These are phyloP conservation scores for Erysimum cheiri DNA, from an alignment of 441 rosid genomes.

Conservation along the genomic window DNA sequence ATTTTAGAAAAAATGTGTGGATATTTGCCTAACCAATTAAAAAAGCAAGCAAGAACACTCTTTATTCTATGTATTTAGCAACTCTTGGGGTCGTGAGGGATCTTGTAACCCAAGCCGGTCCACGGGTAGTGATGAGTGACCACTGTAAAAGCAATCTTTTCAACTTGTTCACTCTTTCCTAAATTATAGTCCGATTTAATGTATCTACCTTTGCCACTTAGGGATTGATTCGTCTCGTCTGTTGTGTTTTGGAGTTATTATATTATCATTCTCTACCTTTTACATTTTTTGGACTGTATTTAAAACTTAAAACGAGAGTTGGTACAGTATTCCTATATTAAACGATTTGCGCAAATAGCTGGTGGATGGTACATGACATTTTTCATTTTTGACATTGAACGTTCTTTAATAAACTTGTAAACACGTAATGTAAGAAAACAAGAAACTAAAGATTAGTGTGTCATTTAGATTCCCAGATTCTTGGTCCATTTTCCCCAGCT, in stretches of 20 bases:
- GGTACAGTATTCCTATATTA: neutral
- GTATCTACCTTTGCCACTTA: conserved; percentile 18
- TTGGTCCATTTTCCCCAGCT: neutral
- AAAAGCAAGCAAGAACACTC: neutral
- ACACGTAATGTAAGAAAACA: neutral
- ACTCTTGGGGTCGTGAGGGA: conserved; percentile 11
- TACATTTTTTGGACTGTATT: neutral
- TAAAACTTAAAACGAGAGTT: neutral
- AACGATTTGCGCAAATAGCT: conserved; percentile 16
- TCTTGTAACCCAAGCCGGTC: conserved; percentile 23
- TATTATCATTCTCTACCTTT: conserved; percentile 13
- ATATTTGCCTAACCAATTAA: neutral
- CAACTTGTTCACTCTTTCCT: conserved; percentile 25
- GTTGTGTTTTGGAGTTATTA: conserved; percentile 42
- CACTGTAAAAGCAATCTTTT: conserved; percentile 26
- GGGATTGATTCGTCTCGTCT: conserved; percentile 42
- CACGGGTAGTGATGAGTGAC: conserved; percentile 10
- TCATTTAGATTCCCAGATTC: neutral
- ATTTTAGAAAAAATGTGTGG: neutral
- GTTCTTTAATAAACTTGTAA: neutral
- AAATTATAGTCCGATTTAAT: conserved; percentile 6
- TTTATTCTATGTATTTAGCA: conserved; percentile 20
- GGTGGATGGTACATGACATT: neutral
- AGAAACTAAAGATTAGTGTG: neutral
- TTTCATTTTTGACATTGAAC: neutral